Base-by-base conservation (phyloP, 2,329 filamentous ascomycete species). In the Cordyceps sp. region DNA sequence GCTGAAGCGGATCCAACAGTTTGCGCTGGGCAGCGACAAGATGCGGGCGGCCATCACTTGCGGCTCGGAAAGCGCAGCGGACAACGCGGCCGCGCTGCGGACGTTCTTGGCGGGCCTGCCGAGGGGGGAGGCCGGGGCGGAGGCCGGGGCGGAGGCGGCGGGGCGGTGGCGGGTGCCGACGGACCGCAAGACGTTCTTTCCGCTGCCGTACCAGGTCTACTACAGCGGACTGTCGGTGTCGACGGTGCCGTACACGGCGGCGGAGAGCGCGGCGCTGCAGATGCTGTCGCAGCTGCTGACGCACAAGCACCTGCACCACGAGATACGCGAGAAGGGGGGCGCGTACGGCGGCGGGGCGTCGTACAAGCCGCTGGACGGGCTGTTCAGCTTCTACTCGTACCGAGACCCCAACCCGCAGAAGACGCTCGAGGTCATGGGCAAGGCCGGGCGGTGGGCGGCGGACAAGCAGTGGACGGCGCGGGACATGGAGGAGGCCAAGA, bases 371-470 rank as follows among this genome's bases (percentile, higher is more conserved):
- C 59, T 93, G 7, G 78, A 83, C 42, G 88, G 86, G 17, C 54
- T 93, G 1, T 96, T 98, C 44, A 84, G 84, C 13, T 92, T 94
- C 59, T 94, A 93, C 59, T 88, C 82, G 28, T 98, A 98, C 64
- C 81, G 90, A 32, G 90, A 98, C 50, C 90, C 90, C 3, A 94
- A 96, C 50, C 88, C 90, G 1, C 65, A 78, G 39, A 94, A 93
- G 54, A 88, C 84, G 0, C 61, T 96, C 41, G 72, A 69, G 34
- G 81, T 94, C 37, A 93, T 94, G 74, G 64, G 69, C 21, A 77
- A 78, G 35, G 81, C 84, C 1, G 90, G 88, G 2, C 61, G 67
- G 17, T 94, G 85, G 74, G 90, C 86, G 0, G 66, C 74, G 10
- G 78, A 93, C 42, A 79, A 78, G 45, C 54, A 73, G 35, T 96